A percentile compares a stretch with the other conserved stretches of the same genome.
Evolutionary conservation across 2,329 filamentous ascomycete species (phyloP).

Genomic region (Chalaropsis ovoidea): DNA sequence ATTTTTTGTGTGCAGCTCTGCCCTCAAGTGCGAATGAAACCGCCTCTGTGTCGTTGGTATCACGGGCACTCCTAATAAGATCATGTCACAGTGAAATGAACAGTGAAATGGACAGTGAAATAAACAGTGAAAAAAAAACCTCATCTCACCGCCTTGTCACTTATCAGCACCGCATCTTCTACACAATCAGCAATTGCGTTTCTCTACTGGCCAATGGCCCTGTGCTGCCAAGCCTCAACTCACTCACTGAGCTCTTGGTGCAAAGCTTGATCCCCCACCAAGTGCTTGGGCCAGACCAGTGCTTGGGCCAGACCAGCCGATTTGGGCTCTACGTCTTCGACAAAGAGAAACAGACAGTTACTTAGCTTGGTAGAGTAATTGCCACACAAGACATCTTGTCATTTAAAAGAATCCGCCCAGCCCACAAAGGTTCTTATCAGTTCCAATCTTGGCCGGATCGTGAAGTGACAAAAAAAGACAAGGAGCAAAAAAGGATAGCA

Average conservation of each 20-base stretch:
- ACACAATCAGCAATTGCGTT: background rate
- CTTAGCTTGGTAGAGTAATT: background rate
- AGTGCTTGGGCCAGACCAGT: too few relatives aligned
- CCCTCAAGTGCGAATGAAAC: background rate
- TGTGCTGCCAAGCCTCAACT: background rate
- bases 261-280: background rate
- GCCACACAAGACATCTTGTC: background rate
- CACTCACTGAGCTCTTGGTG: background rate
- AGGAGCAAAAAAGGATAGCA: background rate
- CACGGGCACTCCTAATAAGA: background rate
- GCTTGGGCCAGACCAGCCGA: constrained; percentile 1
- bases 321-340: background rate
- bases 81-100: constrained; percentile 13
- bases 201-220: background rate
- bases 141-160: constrained; percentile 6
- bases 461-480: background rate
- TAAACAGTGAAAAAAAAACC: constrained; percentile 6
- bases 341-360: too few relatives aligned
- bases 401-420: constrained; percentile 10
- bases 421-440: constrained; percentile 14
- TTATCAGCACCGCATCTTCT: background rate
- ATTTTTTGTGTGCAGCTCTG: background rate
- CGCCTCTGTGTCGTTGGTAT: background rate
- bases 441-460: background rate
- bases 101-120: too few relatives aligned